Conservation (phyloP, 2,329 filamentous ascomycete genomes). For the Westerdykella sp. region DNA sequence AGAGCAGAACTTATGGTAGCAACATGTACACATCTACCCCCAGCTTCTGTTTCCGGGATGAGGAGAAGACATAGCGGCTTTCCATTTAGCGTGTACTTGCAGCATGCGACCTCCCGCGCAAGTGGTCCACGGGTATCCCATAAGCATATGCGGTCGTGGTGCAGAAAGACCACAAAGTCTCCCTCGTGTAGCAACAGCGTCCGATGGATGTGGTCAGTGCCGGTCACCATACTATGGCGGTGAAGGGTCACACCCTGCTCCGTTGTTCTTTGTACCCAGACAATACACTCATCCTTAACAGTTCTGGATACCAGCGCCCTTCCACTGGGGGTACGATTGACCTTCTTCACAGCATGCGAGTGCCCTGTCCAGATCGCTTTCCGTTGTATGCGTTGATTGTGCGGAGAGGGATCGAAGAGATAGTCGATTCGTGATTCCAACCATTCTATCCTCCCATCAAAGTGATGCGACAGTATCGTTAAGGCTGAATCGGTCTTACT, state of each 20-base stretch:
- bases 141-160: slow-evolving; percentile 62
- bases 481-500: slow-evolving; percentile 56
- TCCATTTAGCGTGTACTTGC: slow-evolving; percentile 55
- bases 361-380: slow-evolving; percentile 78
- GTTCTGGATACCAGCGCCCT: slow-evolving; percentile 76
- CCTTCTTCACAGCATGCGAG: slow-evolving; percentile 71
- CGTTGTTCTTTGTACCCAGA: slow-evolving; percentile 66
- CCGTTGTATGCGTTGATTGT: slow-evolving; percentile 52
- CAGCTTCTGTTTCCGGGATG: slow-evolving; percentile 59
- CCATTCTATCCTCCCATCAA: slow-evolving; percentile 78
- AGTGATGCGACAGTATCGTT: slow-evolving; percentile 72
- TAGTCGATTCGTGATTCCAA: slow-evolving; percentile 72
- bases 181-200: slow-evolving; percentile 73
- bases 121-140: slow-evolving; percentile 67
- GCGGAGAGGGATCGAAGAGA: slow-evolving; percentile 68
- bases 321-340: slow-evolving; percentile 78
- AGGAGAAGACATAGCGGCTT: slow-evolving; percentile 75
- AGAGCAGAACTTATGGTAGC: slow-evolving; percentile 77
- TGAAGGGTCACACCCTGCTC: slow-evolving; percentile 50
- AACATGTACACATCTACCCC: slow-evolving; percentile 53
- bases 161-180: slow-evolving; percentile 73
- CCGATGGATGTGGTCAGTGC: slow-evolving; percentile 67
- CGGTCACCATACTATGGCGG: slow-evolving; percentile 62
- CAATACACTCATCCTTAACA: slow-evolving; percentile 67
- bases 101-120: slow-evolving; percentile 55